phyloP scores from a whole-genome alignment of 306 rosid genomes.

The Cucurbita argyrosperma region DNA sequence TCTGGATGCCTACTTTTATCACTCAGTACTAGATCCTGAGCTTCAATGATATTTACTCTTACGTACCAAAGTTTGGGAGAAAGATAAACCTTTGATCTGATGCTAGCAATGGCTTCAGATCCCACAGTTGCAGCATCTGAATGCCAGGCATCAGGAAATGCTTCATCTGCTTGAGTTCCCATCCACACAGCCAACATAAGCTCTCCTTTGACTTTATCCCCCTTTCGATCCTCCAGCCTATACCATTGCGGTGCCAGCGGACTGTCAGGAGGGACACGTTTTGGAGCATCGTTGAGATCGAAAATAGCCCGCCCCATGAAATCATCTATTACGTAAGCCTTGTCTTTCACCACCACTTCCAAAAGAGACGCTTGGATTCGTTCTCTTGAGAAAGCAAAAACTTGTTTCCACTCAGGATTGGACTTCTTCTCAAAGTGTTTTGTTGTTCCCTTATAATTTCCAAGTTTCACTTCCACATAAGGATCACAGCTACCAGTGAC shows the following conservation, averaged over 20 bases:
- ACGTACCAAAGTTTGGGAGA: constrained; percentile 92
- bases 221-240: constrained; percentile 52
- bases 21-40: constrained; percentile 57
- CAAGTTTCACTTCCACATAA: constrained; percentile 83
- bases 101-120: constrained; percentile 47
- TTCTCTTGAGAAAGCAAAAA: constrained; percentile 75
- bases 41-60: constrained; percentile 79
- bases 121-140: constrained; percentile 77
- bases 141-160: constrained; percentile 89
- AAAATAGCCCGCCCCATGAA: constrained; percentile 53
- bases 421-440: constrained; percentile 73
- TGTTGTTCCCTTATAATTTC: constrained; percentile 67
- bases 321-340: constrained; percentile 67
- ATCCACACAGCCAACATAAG: constrained; percentile 93
- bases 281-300: constrained; percentile 63
- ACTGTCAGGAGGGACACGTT: constrained; percentile 75
- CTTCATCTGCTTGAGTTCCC: constrained; percentile 98
- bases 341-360: constrained; percentile 72
- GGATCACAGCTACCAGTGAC: constrained; percentile 75
- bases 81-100: constrained; percentile 70
- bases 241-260: constrained; percentile 95
- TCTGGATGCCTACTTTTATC: constrained; percentile 71
- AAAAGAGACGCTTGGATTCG: constrained; percentile 67
- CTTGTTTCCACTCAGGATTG: constrained; percentile 70
- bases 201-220: constrained; percentile 58